Percentiles rank a stretch among this genome's conserved stretches.
phyloP scores from a whole-genome alignment of 139 green algal genomes.

The Chlorella ohadii region DNA sequence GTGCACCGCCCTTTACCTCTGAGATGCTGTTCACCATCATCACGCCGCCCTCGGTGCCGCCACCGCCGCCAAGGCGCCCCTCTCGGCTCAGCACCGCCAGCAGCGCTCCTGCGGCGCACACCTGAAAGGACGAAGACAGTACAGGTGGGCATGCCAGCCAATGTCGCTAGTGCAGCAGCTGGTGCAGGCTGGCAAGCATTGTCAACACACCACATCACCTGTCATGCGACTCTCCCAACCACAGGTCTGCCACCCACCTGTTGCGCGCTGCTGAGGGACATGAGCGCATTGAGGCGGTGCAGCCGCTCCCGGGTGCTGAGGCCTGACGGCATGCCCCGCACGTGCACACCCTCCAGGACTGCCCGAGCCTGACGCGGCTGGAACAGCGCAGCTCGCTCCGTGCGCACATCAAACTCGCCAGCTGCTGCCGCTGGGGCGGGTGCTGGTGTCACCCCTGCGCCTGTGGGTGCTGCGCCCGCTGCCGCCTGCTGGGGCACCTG shows the following conservation, averaged over 20 bases:
- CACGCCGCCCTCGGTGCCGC: background rate
- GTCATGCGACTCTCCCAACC: no score
- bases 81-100: conserved; percentile 55
- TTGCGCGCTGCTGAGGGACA: conserved; percentile 36
- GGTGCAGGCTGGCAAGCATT: no score
- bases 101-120: conserved; percentile 66
- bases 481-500: background rate
- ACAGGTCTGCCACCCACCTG: conserved; percentile 7
- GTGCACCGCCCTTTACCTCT: background rate
- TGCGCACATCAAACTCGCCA: conserved; percentile 30
- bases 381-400: conserved; percentile 48
- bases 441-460: background rate
- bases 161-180: no score
- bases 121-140: background rate
- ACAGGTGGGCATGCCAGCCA: no score
- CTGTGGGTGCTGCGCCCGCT: background rate
- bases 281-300: conserved; percentile 39
- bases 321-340: conserved; percentile 18
- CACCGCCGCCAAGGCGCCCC: conserved; percentile 13
- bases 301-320: conserved; percentile 26
- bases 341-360: conserved; percentile 23
- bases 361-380: conserved; percentile 4
- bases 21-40: conserved; percentile 9
- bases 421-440: background rate
- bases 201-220: no score